phyloP scores from a whole-genome alignment of 2,329 filamentous ascomycete species.

The Fusarium coicis region DNA sequence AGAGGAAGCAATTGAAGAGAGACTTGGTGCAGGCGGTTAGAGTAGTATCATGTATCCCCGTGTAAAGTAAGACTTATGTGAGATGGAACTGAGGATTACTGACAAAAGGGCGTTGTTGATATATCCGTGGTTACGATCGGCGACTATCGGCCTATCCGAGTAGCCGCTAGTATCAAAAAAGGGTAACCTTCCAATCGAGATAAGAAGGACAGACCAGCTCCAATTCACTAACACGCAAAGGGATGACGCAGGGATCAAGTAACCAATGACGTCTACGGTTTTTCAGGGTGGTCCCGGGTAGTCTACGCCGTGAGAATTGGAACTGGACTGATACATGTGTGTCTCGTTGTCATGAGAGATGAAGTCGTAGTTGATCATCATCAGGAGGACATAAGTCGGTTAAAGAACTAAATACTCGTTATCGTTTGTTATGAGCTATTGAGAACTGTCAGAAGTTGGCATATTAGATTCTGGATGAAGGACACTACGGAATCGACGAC shows the following conservation, averaged over 20 bases:
- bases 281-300: slow-evolving; percentile 1
- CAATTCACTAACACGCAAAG: neutral
- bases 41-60: neutral
- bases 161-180: slow-evolving; percentile 2
- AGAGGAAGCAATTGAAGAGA: neutral
- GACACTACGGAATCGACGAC: neutral
- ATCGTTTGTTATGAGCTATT: neutral
- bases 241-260: neutral
- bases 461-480: neutral
- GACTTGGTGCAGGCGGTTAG: too few relatives aligned
- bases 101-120: neutral
- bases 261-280: slow-evolving; percentile 25
- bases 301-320: neutral
- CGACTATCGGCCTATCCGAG: slow-evolving; percentile 16
- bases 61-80: slow-evolving; percentile 1
- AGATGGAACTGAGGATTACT: neutral
- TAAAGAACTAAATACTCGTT: neutral
- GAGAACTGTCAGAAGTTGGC: neutral
- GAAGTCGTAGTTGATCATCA: neutral
- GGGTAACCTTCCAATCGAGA: neutral
- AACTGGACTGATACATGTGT: neutral
- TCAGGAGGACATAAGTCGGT: neutral
- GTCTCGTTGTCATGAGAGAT: neutral
- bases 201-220: neutral
- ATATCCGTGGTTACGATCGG: neutral